These are phyloP conservation scores for Lachnellula subtilissima DNA, from an alignment of 2,329 filamentous ascomycete genomes.

Conservation along the genomic window DNA sequence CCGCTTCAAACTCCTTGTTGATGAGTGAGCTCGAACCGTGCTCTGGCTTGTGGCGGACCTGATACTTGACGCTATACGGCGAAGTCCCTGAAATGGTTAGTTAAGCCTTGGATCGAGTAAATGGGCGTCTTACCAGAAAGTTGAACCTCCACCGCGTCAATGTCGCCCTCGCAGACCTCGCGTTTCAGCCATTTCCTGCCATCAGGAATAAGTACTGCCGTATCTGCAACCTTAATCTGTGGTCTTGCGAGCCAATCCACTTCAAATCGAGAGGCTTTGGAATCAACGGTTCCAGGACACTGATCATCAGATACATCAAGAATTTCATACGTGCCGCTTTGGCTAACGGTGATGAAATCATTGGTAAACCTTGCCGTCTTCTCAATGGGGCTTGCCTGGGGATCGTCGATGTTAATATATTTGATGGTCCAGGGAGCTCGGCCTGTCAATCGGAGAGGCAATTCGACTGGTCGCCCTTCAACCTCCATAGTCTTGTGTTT, in stretches of 20 bases:
- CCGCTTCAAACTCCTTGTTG: slow-evolving; percentile 70
- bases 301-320: slow-evolving; percentile 70
- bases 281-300: slow-evolving; percentile 77
- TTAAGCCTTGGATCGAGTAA: background rate
- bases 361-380: slow-evolving; percentile 51
- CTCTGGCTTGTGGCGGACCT: slow-evolving; percentile 66
- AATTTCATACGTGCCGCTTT: slow-evolving; percentile 75
- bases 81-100: slow-evolving; percentile 54
- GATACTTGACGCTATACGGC: slow-evolving; percentile 79
- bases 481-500: slow-evolving; percentile 70
- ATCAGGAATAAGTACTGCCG: slow-evolving; percentile 53
- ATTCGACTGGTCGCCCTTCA: slow-evolving; percentile 65
- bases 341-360: slow-evolving; percentile 60
- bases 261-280: slow-evolving; percentile 67
- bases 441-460: slow-evolving; percentile 82
- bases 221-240: slow-evolving; percentile 60
- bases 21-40: slow-evolving; percentile 61
- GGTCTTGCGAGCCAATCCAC: slow-evolving; percentile 85
- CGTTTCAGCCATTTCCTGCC: slow-evolving; percentile 62
- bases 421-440: slow-evolving; percentile 77
- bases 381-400: slow-evolving; percentile 42
- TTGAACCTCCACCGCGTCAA: slow-evolving; percentile 79
- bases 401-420: slow-evolving; percentile 63
- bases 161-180: slow-evolving; percentile 89
- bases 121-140: slow-evolving; percentile 58